Evolutionary conservation across 2,329 filamentous ascomycete species (phyloP), one percentile per base, ranked within the genome.

Genomic region (Periglandula ipomoeae): DNA sequence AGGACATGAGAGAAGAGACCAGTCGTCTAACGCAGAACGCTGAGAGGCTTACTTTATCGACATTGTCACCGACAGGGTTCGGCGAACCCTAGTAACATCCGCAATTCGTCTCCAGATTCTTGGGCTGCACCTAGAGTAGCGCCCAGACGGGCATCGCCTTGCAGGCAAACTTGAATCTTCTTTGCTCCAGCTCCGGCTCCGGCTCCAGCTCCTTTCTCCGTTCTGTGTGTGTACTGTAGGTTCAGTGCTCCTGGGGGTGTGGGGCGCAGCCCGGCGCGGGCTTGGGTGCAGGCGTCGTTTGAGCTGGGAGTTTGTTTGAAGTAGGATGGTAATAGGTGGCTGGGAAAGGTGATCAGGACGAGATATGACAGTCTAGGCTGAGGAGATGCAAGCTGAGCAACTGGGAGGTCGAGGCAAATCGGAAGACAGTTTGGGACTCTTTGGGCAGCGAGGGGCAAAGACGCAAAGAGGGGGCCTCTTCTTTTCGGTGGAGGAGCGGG

Each of bases 31-130:
- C 11, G 47, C 32, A 35, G n/a, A 46, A 19, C 30, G 11, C 44
- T 46, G 49, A 55, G 50, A 61, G 61, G 69, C 70, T 70, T 69
- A 76, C 73, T 76, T 76, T 72, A 76, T 74, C 63, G 73, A 76
- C 73, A 76, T 76, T 62, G 61, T 70, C 59, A 61, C 57, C 52
- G 61, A 61, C 58, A 63, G 59, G 61, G 64, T 63, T 62, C 56
- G 56, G 57, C 54, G 56, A 53, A 63, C 61, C 62, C 61, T 59
- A 60, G 62, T 35, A 45, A 43, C 27, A 51, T 48, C 40, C 41
- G 37, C 38, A 35, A 34, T 26, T 44, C 40, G 44, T 22, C 15
- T 44, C 40, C 20, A 40, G 39, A 47, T 44, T 46, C 23, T 57
- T 41, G 41, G 20, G 27, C 39, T 44, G 48, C 41, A 23, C 43